phyloP scores from a whole-genome alignment of 805 yeast genomes.

The Martiniozyma abietophila region DNA sequence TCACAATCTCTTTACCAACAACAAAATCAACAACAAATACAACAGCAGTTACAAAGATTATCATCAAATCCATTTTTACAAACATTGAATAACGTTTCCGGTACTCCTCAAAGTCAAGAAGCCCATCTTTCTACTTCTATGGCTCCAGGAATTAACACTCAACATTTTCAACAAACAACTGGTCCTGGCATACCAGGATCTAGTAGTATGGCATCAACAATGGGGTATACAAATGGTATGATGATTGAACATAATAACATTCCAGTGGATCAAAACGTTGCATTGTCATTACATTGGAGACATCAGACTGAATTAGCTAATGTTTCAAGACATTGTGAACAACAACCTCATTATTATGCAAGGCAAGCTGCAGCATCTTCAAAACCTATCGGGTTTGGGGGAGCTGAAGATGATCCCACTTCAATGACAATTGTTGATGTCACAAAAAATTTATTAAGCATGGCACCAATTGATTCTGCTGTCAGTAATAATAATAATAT shows the following conservation, averaged over 20 bases:
- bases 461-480: too few relatives aligned
- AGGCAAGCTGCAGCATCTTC: constrained; percentile 70
- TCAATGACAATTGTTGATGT: constrained; percentile 30
- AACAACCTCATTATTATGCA: constrained; percentile 73
- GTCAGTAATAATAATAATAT: neutral
- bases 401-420: constrained; percentile 16
- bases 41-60: constrained; percentile 25
- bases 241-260: too few relatives aligned
- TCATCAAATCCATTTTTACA: constrained; percentile 19
- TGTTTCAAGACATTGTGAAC: constrained; percentile 51
- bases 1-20: constrained; percentile 31
- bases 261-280: constrained; percentile 27
- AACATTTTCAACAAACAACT: constrained; percentile 22
- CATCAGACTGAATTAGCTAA: constrained; percentile 70
- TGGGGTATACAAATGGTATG: constrained; percentile 22
- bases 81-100: too few relatives aligned
- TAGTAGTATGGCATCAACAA: constrained; percentile 26
- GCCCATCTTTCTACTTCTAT: constrained; percentile 18
- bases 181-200: constrained; percentile 18
- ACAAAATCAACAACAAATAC: constrained; percentile 11
- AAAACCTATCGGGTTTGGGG: constrained; percentile 28
- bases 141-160: too few relatives aligned
- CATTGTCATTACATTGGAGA: constrained; percentile 53
- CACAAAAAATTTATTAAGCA: constrained; percentile 28
- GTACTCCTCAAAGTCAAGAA: constrained; percentile 17